Base-by-base conservation (phyloP, 352 stramenopile species). In the Pythium inflatum region DNA sequence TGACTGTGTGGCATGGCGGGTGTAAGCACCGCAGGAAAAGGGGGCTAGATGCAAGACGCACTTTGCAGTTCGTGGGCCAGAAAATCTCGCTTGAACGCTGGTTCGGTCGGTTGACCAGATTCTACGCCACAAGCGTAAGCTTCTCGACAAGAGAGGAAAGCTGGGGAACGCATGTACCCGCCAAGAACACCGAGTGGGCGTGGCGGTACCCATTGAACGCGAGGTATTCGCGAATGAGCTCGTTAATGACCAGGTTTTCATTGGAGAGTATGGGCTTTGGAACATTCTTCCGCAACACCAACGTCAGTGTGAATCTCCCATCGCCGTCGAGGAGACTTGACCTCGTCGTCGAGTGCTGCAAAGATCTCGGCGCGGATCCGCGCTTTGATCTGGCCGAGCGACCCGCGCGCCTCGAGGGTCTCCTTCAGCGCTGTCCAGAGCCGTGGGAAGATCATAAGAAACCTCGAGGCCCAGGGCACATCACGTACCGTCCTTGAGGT, bases 221-320 rank as follows among this genome's bases (percentile, higher is more conserved):
- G 12, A 98, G 75, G 71, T 98, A 98, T 49, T 98, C 94, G 8
- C 91, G 82, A 54, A 98, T 96, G 24, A 98, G 78, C 78, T 98
- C 93, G 68, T 98, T 98, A 62, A 98, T 95, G 49, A 98, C 73
- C 45, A 98, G 77, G 71, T 97, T 98, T 49, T 98, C 93, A 68
- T 95, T 97, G 22, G 87, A 96, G 2, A 97, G 73, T 48, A 83
- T 90, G 24, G 89, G 90, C 56, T 90, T 93, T 0, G 83, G 81
- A 0, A 82, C 78, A n/a, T 34, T 61, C 65, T 76, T 75, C 65
- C 9, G 16, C 27, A n/a, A 50, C 6, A 27, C 14, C 7, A 7
- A 25, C 8, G 41, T 50, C 16, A 50, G 41, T 11, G 14, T 24
- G 20, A 24, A n/a, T 50, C 7, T 50, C n/a, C n/a, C n/a, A n/a